These are phyloP conservation scores for Salvia rosmarinus DNA, from an alignment of 257 asterid species.

Conservation along the genomic window DNA sequence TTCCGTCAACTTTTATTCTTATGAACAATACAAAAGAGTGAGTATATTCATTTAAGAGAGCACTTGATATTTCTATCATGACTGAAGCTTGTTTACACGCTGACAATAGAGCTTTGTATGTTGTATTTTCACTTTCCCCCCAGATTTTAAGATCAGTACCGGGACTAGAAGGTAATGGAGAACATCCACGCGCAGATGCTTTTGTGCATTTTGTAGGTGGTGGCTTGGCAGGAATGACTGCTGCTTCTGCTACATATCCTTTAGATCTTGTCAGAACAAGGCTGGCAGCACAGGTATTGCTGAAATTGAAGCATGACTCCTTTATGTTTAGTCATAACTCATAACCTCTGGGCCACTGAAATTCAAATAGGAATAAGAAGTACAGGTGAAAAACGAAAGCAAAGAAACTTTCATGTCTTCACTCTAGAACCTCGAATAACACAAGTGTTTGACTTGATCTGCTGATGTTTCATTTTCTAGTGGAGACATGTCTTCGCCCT, in stretches of 20 bases:
- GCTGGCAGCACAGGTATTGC: constrained; percentile 82
- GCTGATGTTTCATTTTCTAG: constrained; percentile 6
- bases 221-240: constrained; percentile 88
- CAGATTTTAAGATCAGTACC: constrained; percentile 73
- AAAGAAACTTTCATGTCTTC: not conserved
- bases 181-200: constrained; percentile 49
- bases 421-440: not conserved
- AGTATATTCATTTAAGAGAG: constrained; percentile 34
- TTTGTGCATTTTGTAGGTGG: constrained; percentile 84
- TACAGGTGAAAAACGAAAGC: not conserved
- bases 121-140: constrained; percentile 7
- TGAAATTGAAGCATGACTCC: not conserved
- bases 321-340: constrained; percentile 9
- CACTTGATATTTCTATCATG: not conserved
- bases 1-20: constrained; percentile 78
- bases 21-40: constrained; percentile 78
- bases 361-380: not conserved
- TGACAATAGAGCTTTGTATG: not conserved
- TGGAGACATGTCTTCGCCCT: not conserved
- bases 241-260: constrained; percentile 91
- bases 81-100: not conserved
- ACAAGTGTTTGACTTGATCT: not conserved
- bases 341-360: not conserved
- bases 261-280: constrained; percentile 93
- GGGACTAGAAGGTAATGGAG: constrained; percentile 53